These are phyloP conservation scores for Zea mays DNA, from an alignment of 176 grass and related monocot species.

Conservation along the genomic window DNA sequence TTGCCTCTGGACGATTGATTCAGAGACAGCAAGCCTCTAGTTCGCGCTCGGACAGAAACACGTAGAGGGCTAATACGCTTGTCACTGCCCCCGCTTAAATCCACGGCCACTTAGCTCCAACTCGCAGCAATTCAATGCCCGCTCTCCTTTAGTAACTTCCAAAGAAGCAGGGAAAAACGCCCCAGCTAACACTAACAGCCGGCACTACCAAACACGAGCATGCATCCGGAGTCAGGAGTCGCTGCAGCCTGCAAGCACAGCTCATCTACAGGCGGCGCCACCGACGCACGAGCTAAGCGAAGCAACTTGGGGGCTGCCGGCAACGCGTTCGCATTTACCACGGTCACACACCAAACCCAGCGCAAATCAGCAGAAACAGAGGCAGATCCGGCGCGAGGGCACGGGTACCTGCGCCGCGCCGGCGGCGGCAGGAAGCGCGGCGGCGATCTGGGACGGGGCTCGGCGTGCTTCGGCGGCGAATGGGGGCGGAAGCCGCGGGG, in stretches of 20 bases:
- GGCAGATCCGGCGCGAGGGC: constrained; percentile 41
- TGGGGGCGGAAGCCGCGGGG: neutral
- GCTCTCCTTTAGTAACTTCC: constrained; percentile 3
- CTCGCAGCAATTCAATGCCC: constrained; percentile 7
- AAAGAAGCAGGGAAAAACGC: neutral
- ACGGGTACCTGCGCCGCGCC: constrained; percentile 37
- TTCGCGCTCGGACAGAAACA: constrained; percentile 1
- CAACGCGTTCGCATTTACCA: constrained; percentile 17
- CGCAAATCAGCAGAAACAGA: constrained; percentile 25
- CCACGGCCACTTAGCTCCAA: neutral
- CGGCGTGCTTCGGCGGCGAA: neutral
- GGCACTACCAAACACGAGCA: constrained; percentile 15
- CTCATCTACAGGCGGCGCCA: constrained; percentile 13
- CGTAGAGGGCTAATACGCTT: neutral
- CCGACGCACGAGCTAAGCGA: constrained; percentile 27
- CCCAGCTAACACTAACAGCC: neutral
- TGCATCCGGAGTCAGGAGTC: constrained; percentile 31
- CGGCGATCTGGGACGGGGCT: constrained; percentile 38
- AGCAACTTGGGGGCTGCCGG: neutral
- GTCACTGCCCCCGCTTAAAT: constrained; percentile 20
- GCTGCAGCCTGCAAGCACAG: neutral
- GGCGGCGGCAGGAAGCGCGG: neutral
- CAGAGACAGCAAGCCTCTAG: neutral
- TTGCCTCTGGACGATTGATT: neutral
- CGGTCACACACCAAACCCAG: constrained; percentile 4